Percentiles rank a stretch among this genome's conserved stretches.
These are phyloP conservation scores for Yamadazyma membranifaciens DNA, from an alignment of 1,139 yeast species.

Conservation along the genomic window DNA sequence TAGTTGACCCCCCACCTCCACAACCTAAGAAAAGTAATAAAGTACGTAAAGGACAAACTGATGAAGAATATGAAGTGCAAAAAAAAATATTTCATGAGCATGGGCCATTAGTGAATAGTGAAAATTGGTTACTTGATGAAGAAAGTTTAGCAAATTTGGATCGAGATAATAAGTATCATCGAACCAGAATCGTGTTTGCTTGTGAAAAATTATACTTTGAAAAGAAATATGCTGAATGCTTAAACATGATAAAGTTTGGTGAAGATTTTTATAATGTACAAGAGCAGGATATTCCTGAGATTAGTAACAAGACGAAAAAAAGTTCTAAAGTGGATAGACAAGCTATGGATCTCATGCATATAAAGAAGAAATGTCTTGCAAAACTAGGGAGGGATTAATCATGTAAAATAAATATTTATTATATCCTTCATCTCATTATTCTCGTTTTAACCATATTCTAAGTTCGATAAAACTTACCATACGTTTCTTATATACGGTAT, in stretches of 20 bases:
- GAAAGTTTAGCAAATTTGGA: constrained; percentile 22
- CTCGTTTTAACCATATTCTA: constrained; percentile 44
- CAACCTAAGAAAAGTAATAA: constrained; percentile 4
- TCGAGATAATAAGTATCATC: constrained; percentile 29
- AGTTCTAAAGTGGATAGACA: constrained; percentile 43
- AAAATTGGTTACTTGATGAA: constrained; percentile 41
- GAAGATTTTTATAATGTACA: constrained; percentile 31
- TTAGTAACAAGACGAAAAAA: constrained; percentile 24
- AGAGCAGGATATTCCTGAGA: constrained; percentile 16
- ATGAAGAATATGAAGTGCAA: constrained; percentile 51
- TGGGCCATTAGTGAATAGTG: constrained; percentile 54
- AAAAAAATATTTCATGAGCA: constrained; percentile 35
- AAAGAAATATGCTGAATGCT: constrained; percentile 44
- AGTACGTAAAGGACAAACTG: constrained; percentile 54
- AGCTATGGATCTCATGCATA: constrained; percentile 42
- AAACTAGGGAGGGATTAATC: constrained; percentile 8
- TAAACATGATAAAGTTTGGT: constrained; percentile 28
- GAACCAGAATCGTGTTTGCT: constrained; percentile 37
- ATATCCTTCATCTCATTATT: constrained; percentile 5
- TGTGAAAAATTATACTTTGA: constrained; percentile 52
- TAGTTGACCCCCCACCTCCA: neutral
- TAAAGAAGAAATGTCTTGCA: constrained; percentile 37
- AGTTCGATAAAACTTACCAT: constrained; percentile 60
- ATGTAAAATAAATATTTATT: neutral
- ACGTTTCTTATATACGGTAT: constrained; percentile 45